Percentiles rank a stretch among this genome's conserved stretches.
Evolutionary conservation across 176 grass and related monocot species (phyloP).

Genomic region (Secale cereale): DNA sequence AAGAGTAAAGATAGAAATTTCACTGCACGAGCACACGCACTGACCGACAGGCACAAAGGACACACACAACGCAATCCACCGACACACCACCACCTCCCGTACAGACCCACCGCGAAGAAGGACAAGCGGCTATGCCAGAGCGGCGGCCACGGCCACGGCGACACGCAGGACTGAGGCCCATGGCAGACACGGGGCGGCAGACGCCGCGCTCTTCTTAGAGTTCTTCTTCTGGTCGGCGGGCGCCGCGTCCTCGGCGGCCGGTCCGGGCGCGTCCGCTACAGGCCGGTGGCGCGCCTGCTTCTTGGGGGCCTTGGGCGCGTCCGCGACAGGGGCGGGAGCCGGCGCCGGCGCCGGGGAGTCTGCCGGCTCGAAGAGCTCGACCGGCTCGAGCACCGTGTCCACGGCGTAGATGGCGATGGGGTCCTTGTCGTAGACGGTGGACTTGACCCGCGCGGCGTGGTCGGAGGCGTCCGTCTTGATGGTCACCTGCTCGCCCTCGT

Average conservation of each 20-base stretch:
- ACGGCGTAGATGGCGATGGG: conserved; percentile 68
- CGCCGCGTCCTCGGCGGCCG: conserved; percentile 28
- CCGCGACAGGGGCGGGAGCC: conserved; percentile 25
- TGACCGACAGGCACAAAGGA: neutral
- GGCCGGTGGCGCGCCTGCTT: conserved; percentile 13
- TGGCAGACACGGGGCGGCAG: neutral
- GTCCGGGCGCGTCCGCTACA: conserved; percentile 50
- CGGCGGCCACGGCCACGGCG: neutral
- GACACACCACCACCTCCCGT: conserved; percentile 12
- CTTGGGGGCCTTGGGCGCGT: conserved; percentile 46
- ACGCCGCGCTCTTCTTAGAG: conserved; percentile 38
- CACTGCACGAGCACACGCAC: conserved; percentile 21
- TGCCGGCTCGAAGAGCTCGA: conserved; percentile 61
- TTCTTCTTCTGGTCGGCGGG: conserved; percentile 49
- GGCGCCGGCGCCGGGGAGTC: conserved; percentile 41
- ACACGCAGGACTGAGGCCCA: conserved; percentile 31
- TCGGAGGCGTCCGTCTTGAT: conserved; percentile 44
- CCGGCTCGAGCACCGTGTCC: conserved; percentile 53
- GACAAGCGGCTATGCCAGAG: conserved; percentile 22
- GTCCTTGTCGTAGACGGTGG: conserved; percentile 58
- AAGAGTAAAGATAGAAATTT: conserved; percentile 6
- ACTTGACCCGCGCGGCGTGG: conserved; percentile 32
- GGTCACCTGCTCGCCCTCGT: conserved; percentile 64
- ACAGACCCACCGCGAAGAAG: conserved; percentile 15
- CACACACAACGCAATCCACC: neutral